Evolutionary conservation across 2,329 filamentous ascomycete species (phyloP).

Genomic region (Beauveria asiatica): DNA sequence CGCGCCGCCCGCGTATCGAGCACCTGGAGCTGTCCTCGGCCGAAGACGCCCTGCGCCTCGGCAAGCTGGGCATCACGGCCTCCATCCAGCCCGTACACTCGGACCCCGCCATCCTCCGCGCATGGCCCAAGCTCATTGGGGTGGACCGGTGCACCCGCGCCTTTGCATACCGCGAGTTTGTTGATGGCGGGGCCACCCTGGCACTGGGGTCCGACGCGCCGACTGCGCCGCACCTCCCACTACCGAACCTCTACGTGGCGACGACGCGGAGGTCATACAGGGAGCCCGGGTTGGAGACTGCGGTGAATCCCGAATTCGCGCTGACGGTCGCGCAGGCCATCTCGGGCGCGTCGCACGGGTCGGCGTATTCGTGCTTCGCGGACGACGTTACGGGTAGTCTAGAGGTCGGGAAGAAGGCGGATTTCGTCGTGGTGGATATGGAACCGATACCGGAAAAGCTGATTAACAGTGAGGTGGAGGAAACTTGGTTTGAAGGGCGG

Average conservation of each 20-base stretch:
- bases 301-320: conserved; percentile 44
- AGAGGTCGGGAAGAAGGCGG: conserved; percentile 43
- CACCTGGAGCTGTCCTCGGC: conserved; percentile 52
- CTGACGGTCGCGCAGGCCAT: conserved; percentile 46
- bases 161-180: conserved; percentile 52
- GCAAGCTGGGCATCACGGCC: conserved; percentile 45
- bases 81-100: conserved; percentile 49
- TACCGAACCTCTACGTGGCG: conserved; percentile 45
- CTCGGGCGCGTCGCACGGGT: conserved; percentile 44
- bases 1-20: conserved; percentile 52
- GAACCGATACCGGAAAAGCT: conserved; percentile 38
- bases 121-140: conserved; percentile 47
- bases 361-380: conserved; percentile 50
- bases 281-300: conserved; percentile 32
- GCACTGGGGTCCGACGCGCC: conserved; percentile 48
- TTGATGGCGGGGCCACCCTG: conserved; percentile 38
- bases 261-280: conserved; percentile 47
- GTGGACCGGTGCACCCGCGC: conserved; percentile 42
- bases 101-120: conserved; percentile 46
- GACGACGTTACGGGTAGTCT: conserved; percentile 46
- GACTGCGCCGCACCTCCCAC: conserved; percentile 42
- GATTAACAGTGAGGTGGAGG: conserved; percentile 34
- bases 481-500: conserved; percentile 47
- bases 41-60: conserved; percentile 47
- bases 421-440: conserved; percentile 47